Percentiles rank a stretch among this genome's conserved stretches.
Conservation (phyloP, 2,329 filamentous ascomycete genomes). For the Tothia fuscella region DNA sequence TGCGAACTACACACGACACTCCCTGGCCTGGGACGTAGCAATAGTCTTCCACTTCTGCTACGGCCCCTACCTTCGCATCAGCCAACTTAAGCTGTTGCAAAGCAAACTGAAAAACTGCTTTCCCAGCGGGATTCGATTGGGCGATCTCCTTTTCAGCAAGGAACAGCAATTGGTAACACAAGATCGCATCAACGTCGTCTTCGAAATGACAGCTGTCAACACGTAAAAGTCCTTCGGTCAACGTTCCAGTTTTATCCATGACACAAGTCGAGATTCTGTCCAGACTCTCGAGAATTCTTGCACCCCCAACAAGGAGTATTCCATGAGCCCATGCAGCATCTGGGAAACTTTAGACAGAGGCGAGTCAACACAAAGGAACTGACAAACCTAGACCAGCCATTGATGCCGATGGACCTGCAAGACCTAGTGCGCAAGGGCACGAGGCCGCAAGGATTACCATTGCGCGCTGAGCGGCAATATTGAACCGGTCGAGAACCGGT, state of each 20-base stretch:
- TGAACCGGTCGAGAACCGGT: background rate
- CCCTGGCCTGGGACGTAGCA: background rate
- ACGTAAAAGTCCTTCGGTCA: background rate
- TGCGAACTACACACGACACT: background rate
- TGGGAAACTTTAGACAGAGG: background rate
- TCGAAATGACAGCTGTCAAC: background rate
- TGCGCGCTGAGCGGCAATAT: background rate
- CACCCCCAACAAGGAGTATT: background rate
- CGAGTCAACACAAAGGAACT: background rate
- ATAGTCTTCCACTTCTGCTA: background rate
- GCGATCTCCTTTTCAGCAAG: background rate
- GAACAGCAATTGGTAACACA: background rate
- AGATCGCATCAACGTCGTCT: background rate
- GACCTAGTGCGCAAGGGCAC: background rate
- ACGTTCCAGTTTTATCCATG: constrained; percentile 2
- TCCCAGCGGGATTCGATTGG: background rate
- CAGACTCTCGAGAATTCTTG: background rate
- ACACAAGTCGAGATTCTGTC: background rate
- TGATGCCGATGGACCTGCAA: background rate
- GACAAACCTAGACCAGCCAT: constrained; percentile 2
- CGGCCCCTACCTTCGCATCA: background rate
- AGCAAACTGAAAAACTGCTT: background rate
- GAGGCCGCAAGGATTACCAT: background rate
- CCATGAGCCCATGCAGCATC: background rate
- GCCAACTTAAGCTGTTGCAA: background rate